These are phyloP conservation scores for Gomphus bonarii DNA, from an alignment of 1,284 basidiomycete genomes.

Conservation along the genomic window DNA sequence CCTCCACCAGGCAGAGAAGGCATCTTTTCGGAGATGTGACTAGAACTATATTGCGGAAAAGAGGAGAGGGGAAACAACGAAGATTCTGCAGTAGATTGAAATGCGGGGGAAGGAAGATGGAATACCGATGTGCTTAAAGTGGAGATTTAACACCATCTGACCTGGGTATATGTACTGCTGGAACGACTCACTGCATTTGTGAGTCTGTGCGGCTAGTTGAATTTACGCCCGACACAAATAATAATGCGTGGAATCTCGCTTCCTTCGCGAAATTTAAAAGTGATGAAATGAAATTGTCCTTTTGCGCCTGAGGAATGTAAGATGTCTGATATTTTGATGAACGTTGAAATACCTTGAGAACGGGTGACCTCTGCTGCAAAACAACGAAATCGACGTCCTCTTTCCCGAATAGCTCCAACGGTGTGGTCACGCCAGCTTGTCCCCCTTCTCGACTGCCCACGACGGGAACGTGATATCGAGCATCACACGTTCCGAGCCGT, in stretches of 20 bases:
- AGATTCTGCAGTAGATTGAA: constrained; percentile 29
- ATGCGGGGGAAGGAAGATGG: constrained; percentile 34
- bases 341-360: constrained; percentile 45
- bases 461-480: constrained; percentile 55
- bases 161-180: not conserved
- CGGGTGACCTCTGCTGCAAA: constrained; percentile 69
- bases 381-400: constrained; percentile 38
- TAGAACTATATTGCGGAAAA: constrained; percentile 27
- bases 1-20: constrained; percentile 72
- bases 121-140: constrained; percentile 45
- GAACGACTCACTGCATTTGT: constrained; percentile 56
- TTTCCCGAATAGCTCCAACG: constrained; percentile 63
- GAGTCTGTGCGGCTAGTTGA: constrained; percentile 60
- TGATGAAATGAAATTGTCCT: constrained; percentile 52
- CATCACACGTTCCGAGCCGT: constrained; percentile 50
- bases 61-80: constrained; percentile 28
- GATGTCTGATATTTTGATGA: not conserved
- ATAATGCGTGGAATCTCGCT: constrained; percentile 36
- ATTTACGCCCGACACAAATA: constrained; percentile 69
- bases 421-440: constrained; percentile 49
- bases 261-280: constrained; percentile 44
- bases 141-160: not conserved
- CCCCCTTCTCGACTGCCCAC: constrained; percentile 51
- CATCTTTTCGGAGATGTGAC: constrained; percentile 22
- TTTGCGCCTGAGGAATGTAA: constrained; percentile 38